Conservation (phyloP, 2,329 filamentous ascomycete species). For the Sclerotinia minor region DNA sequence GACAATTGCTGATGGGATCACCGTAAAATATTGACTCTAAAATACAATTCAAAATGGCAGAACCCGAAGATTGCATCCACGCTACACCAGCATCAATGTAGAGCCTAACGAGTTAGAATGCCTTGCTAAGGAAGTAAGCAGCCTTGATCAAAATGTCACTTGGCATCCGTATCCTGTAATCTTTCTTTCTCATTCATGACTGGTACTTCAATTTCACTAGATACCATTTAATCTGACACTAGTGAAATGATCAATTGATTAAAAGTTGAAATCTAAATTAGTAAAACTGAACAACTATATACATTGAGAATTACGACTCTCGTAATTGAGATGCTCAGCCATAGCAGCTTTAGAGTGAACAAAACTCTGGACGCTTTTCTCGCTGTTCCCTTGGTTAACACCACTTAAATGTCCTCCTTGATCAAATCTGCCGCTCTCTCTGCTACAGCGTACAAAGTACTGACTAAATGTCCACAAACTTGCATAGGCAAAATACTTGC, state of each 20-base stretch:
- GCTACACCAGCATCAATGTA: too few species aligned
- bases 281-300: background rate
- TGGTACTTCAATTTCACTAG: background rate
- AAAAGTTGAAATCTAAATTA: background rate
- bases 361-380: background rate
- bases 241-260: background rate
- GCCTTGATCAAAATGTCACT: background rate
- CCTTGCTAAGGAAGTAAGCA: background rate
- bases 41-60: too few species aligned
- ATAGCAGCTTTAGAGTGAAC: background rate
- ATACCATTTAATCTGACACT: background rate
- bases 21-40: too few species aligned
- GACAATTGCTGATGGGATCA: too few species aligned
- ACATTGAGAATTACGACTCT: background rate
- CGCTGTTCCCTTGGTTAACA: background rate
- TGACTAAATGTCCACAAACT: conserved; percentile 29
- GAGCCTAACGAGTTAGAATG: background rate
- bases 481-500: conserved; percentile 31
- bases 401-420: conserved; percentile 14
- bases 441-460: conserved; percentile 30
- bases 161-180: background rate
- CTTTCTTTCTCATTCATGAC: too few species aligned
- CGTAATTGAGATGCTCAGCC: background rate
- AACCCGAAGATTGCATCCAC: too few species aligned
- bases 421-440: conserved; percentile 32